Evolutionary conservation across 805 yeast species (phyloP).

Genomic region (Yarrowia hollandica): DNA sequence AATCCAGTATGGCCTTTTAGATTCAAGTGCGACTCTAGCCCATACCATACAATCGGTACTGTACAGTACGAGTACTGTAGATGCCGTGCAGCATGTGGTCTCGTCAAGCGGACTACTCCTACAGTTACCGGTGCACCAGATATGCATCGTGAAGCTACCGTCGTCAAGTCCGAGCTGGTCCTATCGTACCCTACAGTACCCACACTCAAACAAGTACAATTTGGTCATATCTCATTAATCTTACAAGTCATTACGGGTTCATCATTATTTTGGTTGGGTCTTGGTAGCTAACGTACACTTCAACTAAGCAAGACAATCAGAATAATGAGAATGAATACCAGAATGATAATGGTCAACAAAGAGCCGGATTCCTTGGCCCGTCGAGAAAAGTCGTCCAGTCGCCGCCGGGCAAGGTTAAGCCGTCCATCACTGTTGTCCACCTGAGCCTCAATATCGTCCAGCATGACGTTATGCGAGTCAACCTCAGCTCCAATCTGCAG

Average conservation of each 20-base stretch:
- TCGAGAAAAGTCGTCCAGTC: constrained; percentile 43
- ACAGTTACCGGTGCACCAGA: too few relatives aligned
- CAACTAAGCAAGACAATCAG: constrained; percentile 41
- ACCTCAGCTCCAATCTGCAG: constrained; percentile 45
- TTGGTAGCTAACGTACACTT: not conserved
- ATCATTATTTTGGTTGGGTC: constrained; percentile 2
- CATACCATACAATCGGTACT: too few relatives aligned
- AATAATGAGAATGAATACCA: constrained; percentile 41
- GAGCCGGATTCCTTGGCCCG: constrained; percentile 45
- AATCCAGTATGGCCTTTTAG: too few relatives aligned
- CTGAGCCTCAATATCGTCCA: constrained; percentile 44
- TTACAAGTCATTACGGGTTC: not conserved
- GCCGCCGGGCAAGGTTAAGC: constrained; percentile 41
- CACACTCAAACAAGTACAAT: too few relatives aligned
- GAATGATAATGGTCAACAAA: constrained; percentile 40
- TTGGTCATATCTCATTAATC: constrained; percentile 16
- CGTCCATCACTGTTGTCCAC: constrained; percentile 42
- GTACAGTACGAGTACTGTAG: too few relatives aligned
- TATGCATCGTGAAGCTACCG: too few relatives aligned
- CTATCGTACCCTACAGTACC: too few relatives aligned
- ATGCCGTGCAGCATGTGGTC: too few relatives aligned
- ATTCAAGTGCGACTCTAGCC: too few relatives aligned
- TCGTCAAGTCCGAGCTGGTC: too few relatives aligned
- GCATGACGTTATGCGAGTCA: constrained; percentile 41
- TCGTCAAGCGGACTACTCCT: too few relatives aligned